Evolutionary conservation across 1,284 basidiomycete species (phyloP), one percentile per base, ranked within the genome.

Genomic region (Pseudozyma tsukubaensis): DNA sequence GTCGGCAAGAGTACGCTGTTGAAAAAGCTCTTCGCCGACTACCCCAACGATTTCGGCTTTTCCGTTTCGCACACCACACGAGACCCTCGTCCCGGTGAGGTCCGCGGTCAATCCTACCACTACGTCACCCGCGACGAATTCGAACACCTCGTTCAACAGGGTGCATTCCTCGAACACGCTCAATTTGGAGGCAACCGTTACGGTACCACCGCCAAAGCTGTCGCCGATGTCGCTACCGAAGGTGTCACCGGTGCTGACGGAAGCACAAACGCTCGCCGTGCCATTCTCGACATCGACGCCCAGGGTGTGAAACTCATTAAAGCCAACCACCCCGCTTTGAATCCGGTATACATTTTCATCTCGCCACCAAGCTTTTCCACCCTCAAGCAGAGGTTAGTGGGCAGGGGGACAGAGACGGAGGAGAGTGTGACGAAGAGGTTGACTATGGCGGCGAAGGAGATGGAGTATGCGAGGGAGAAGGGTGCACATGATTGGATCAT

Each of bases 211-310:
- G 91, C 91, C 71, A 89, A 90, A 72, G 91, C 89, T 9, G 87
- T 90, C 19, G 83, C 86, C 60, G 88, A 86, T 55, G 88, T 89
- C 35, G 81, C 84, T 12, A 76, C 62, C 42, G 66, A 75, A 54
- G 54, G 71, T 43, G 52, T 66, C 37, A 51, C 49, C 7, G 69
- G 69, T 16, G 40, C 59, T 3, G 69, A 72, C 34, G 74, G 68
- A 32, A 56, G 50, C 50, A 58, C 61, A 3, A 91, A 39, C 88
- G 88, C 74, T 87, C 85, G 84, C 57, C 86, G 94, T 14, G 98
- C 96, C 84, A 91, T 99, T 58, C 89, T 99, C 47, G 96, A 99
- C 85, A 99, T 99, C 74, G 96, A 99, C 83, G 91, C 94, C 13
- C 94, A 96, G 60, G 83, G 83, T 36, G 82, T 84, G 29, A 76